These are phyloP conservation scores for Eustoma russellianum DNA, from an alignment of 257 asterid species.

Conservation along the genomic window DNA sequence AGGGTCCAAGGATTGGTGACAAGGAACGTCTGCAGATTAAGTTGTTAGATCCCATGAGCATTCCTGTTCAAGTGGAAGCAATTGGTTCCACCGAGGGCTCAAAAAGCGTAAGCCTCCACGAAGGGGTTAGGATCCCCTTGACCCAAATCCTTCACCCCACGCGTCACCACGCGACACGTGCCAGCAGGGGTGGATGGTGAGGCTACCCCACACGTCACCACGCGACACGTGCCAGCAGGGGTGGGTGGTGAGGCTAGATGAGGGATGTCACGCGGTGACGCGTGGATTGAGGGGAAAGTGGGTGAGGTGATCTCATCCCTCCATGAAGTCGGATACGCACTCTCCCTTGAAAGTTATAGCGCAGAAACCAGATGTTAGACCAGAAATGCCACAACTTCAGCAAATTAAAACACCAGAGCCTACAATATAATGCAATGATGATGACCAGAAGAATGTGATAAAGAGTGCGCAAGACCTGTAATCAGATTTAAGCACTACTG, in stretches of 20 bases:
- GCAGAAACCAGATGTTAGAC: constrained; percentile 29
- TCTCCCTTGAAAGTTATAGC: constrained; percentile 18
- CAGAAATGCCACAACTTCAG: constrained; percentile 30
- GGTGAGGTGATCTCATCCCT: too few species aligned
- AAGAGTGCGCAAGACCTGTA: constrained; percentile 23
- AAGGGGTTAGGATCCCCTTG: constrained; percentile 10
- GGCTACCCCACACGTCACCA: too few species aligned
- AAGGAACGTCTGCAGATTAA: constrained; percentile 23
- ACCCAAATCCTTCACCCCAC: too few species aligned
- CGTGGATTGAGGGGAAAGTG: too few species aligned
- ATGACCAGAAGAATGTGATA: constrained; percentile 17
- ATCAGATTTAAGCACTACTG: constrained; percentile 34
- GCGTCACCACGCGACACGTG: too few species aligned
- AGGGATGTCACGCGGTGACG: too few species aligned
- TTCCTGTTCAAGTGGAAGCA: constrained; percentile 7
- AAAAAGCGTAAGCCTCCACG: background rate
- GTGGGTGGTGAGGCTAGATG: too few species aligned
- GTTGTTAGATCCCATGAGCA: constrained; percentile 10
- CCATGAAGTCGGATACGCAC: constrained; percentile 28
- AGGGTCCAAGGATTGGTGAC: constrained; percentile 39
- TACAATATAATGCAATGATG: constrained; percentile 22
- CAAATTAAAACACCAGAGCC: constrained; percentile 62
- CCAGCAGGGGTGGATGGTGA: too few species aligned
- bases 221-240: background rate
- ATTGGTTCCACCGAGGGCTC: too few species aligned